Percentiles rank a stretch among this genome's conserved stretches.
Evolutionary conservation across 2,329 filamentous ascomycete species (phyloP).

Genomic region (Neonectria coccinea): DNA sequence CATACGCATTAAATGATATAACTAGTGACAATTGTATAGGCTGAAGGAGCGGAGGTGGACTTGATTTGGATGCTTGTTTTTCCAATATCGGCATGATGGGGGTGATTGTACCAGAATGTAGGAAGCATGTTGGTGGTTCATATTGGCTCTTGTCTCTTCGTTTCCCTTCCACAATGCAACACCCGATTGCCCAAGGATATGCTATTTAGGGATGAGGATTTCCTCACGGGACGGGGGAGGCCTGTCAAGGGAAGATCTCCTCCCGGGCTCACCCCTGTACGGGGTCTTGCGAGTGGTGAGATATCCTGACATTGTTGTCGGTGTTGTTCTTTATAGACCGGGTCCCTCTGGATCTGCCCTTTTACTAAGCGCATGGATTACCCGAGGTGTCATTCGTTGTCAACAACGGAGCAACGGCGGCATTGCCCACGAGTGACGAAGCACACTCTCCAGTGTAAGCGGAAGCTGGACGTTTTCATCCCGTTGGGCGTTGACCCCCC

Average conservation of each 20-base stretch:
- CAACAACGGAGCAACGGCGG: not conserved
- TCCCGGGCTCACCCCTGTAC: conserved; percentile 1
- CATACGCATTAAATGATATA: conserved; percentile 8
- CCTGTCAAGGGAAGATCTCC: not conserved
- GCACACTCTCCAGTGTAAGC: not conserved
- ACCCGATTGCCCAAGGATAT: not conserved
- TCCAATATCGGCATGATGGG: not conserved
- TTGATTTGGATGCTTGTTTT: not conserved
- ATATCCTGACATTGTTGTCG: not conserved
- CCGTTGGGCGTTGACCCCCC: not conserved
- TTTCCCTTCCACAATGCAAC: not conserved
- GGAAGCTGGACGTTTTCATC: not conserved
- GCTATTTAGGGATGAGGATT: not conserved
- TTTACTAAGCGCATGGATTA: not conserved
- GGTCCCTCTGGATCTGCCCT: not conserved
- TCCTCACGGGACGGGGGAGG: not conserved
- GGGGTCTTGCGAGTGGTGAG: not conserved
- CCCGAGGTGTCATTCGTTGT: not conserved
- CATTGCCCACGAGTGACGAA: not conserved
- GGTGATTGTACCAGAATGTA: not conserved
- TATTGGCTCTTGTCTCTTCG: not conserved
- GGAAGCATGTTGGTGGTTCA: too few species aligned
- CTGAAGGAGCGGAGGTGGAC: not conserved
- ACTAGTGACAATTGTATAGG: not conserved
- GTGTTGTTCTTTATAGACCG: not conserved